These are phyloP conservation scores for Candida lessepsii DNA, from an alignment of 805 yeast species.

Conservation along the genomic window DNA sequence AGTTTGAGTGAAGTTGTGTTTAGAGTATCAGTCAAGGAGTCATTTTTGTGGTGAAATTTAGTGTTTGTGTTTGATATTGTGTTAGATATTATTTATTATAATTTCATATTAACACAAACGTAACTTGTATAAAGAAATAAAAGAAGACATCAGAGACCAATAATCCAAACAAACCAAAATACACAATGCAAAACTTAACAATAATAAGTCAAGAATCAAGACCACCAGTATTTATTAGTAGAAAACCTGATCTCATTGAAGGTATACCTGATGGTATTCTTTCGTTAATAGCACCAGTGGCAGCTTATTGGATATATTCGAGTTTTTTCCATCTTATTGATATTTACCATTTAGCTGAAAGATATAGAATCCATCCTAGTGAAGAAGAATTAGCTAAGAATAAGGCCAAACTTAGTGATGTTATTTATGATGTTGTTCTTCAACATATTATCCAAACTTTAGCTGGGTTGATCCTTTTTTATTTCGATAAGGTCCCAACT, in stretches of 20 bases:
- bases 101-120: no score
- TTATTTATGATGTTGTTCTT: slow-evolving; percentile 73
- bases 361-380: slow-evolving; percentile 87
- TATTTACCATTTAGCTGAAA: slow-evolving; percentile 69
- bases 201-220: slow-evolving; percentile 3
- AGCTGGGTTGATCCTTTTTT: slow-evolving; percentile 57
- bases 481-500: slow-evolving; percentile 54
- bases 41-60: no score
- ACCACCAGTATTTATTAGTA: slow-evolving; percentile 6
- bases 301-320: slow-evolving; percentile 82
- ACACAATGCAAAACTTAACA: slow-evolving; percentile 3
- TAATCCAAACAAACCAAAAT: neutral
- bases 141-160: no score
- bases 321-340: slow-evolving; percentile 74
- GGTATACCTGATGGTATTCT: slow-evolving; percentile 71
- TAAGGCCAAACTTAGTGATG: slow-evolving; percentile 67
- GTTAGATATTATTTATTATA: no score
- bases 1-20: no score
- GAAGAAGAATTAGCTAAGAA: slow-evolving; percentile 79
- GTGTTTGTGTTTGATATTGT: no score
- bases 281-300: slow-evolving; percentile 72
- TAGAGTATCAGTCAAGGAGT: no score
- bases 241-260: slow-evolving; percentile 45
- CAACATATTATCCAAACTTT: slow-evolving; percentile 84
- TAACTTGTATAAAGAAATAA: no score